These are phyloP conservation scores for Nepenthes gracilis DNA, from an alignment of 148 eudicot species.

Conservation along the genomic window DNA sequence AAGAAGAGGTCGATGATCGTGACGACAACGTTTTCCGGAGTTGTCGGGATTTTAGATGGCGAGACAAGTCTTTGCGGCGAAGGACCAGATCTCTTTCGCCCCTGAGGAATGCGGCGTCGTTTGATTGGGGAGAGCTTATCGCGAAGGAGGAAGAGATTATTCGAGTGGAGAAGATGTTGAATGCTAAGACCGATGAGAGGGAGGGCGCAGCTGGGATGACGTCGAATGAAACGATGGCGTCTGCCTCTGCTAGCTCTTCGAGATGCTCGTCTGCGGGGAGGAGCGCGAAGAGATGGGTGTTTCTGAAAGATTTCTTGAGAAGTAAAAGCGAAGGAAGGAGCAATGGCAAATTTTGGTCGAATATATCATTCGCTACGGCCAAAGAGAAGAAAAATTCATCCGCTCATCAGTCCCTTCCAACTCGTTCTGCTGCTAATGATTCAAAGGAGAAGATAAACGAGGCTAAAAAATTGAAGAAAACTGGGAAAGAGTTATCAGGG, in stretches of 20 bases:
- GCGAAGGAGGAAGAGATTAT: constrained; percentile 2
- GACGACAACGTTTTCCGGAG: constrained; percentile 11
- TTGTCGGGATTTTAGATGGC: constrained; percentile 39
- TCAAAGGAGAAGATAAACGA: constrained; percentile 1
- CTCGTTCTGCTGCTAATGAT: not conserved
- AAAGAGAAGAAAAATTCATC: constrained; percentile 26
- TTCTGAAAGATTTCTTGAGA: constrained; percentile 69
- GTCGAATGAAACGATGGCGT: constrained; percentile 30
- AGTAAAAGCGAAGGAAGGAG: constrained; percentile 87
- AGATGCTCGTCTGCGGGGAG: constrained; percentile 70
- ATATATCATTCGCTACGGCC: constrained; percentile 51
- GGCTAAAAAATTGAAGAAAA: not conserved
- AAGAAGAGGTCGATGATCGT: constrained; percentile 3
- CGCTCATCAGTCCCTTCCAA: not conserved
- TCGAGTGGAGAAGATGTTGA: constrained; percentile 3
- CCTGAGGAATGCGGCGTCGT: constrained; percentile 30
- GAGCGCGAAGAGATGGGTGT: constrained; percentile 81
- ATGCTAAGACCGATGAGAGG: not conserved
- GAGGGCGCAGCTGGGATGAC: constrained; percentile 7
- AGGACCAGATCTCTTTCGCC: constrained; percentile 83
- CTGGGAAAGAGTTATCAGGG: constrained; percentile 3
- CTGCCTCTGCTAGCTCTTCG: constrained; percentile 60
- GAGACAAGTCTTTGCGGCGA: constrained; percentile 47
- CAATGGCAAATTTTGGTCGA: constrained; percentile 59
- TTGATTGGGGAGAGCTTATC: constrained; percentile 17